Evolutionary conservation across 2,329 filamentous ascomycete genomes (phyloP), one percentile per base, ranked within the genome.

Genomic region (Monosporascus sp.): DNA sequence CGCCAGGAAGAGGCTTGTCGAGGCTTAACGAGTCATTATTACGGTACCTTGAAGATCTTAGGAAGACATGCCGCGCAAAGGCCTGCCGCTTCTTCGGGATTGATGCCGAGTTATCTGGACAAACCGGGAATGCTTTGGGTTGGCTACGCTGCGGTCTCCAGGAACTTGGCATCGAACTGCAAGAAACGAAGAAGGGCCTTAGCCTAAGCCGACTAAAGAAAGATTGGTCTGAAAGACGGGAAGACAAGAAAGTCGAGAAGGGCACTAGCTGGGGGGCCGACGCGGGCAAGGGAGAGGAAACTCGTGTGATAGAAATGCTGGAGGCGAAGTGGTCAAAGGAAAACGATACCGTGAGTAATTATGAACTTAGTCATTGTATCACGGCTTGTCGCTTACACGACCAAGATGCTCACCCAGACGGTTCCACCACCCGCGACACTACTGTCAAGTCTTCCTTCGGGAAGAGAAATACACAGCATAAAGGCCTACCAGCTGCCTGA

Each of bases 81-180:
- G 91, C 92, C 0, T 96, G 91, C 64, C 81, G 94, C 1, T 96
- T 97, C 67, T 86, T 97, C 52, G 94, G 86, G 1, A 87, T 97
- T 48, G 91, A 97, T 67, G 88, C 92, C 2, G 94, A 99, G 64
- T 68, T 91, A 11, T 83, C 84, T 1, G 90, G 88, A 0, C 85
- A 93, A 69, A 88, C 87, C 1, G 94, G 92, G 1, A 87, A 87
- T 49, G 94, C 83, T 0, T 89, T 99, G 53, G 91, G 89, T 1
- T 97, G 93, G 91, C 72, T 96, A 46, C 78, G 83, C 43, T 91
- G 88, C 6, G 92, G 88, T 0, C 81, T 87, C 58, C 83, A 84
- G 56, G 87, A 92, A 58, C 72, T 97, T 5, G 90, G 89, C 0
- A 73, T 91, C 8, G 78, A 82, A 55, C 70, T 66, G 50, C 79